phyloP scores from a whole-genome alignment of 2,329 filamentous ascomycete genomes.

The Eutypa lata region DNA sequence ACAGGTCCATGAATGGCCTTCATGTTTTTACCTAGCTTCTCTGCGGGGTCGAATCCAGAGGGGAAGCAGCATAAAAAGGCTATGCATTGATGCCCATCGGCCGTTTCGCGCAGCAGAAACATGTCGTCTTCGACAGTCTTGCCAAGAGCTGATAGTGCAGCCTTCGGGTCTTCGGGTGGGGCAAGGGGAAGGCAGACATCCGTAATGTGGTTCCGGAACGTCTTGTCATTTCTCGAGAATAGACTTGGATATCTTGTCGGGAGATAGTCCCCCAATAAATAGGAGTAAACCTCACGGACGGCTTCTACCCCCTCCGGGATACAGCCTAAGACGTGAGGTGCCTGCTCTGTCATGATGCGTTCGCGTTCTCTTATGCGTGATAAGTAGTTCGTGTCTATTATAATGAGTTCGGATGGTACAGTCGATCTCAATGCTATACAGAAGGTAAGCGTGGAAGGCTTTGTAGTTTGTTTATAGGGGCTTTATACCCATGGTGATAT shows the following conservation, averaged over 20 bases:
- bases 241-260: constrained; percentile 46
- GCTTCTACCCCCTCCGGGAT: constrained; percentile 36
- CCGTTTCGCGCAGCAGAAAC: constrained; percentile 44
- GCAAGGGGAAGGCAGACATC: constrained; percentile 11
- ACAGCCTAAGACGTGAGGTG: constrained; percentile 39
- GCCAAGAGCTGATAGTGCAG: constrained; percentile 39
- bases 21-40: constrained; percentile 47
- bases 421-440: constrained; percentile 39
- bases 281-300: constrained; percentile 47
- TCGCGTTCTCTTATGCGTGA: constrained; percentile 39
- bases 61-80: constrained; percentile 53
- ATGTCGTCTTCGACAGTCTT: constrained; percentile 55
- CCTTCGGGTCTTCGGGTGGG: constrained; percentile 15
- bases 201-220: constrained; percentile 40
- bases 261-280: constrained; percentile 44
- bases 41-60: constrained; percentile 48
- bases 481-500: constrained; percentile 51
- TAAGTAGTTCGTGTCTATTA: constrained; percentile 50
- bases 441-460: constrained; percentile 6
- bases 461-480: not conserved
- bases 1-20: constrained; percentile 50
- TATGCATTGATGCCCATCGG: constrained; percentile 38
- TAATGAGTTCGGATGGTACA: constrained; percentile 47
- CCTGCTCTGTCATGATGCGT: constrained; percentile 35
- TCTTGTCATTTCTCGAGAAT: constrained; percentile 33